Conservation (phyloP, 768 basidiomycete species). For the Suillus subaureus region DNA sequence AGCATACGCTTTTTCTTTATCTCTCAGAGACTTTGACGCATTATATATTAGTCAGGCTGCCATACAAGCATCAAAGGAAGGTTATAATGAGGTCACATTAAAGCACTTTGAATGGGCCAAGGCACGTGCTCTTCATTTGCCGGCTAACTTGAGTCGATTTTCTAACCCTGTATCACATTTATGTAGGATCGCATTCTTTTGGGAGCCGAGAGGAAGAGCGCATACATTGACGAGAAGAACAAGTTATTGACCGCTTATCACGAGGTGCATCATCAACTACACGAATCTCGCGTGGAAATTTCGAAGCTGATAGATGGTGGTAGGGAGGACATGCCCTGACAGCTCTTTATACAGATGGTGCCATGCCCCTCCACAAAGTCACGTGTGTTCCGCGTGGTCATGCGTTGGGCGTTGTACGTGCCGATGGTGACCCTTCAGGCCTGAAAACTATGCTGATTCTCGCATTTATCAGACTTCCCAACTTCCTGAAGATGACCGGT, state of each 20-base stretch:
- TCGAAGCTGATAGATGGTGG: slow-evolving; percentile 17
- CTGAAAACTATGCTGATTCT: slow-evolving; percentile 16
- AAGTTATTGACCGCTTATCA: slow-evolving; percentile 95
- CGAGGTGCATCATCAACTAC: slow-evolving; percentile 56
- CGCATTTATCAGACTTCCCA: slow-evolving; percentile 56
- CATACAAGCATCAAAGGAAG: slow-evolving; percentile 90
- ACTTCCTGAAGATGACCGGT: slow-evolving; percentile 77
- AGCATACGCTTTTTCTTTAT: background rate
- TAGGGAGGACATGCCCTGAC: slow-evolving; percentile 94
- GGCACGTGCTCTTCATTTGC: slow-evolving; percentile 40
- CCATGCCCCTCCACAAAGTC: slow-evolving; percentile 97
- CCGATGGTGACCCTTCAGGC: background rate
- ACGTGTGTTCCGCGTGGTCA: slow-evolving; percentile 97
- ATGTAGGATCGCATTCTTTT: slow-evolving; percentile 90
- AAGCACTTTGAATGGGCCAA: slow-evolving; percentile 99
- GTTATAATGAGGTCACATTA: slow-evolving; percentile 65
- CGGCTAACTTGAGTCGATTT: background rate
- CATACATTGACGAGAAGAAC: slow-evolving; percentile 83
- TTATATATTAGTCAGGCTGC: slow-evolving; percentile 70
- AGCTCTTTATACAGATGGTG: slow-evolving; percentile 91
- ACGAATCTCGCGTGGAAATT: background rate
- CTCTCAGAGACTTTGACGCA: slow-evolving; percentile 8
- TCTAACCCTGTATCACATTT: slow-evolving; percentile 1
- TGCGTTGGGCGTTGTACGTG: slow-evolving; percentile 81
- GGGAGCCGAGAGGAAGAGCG: slow-evolving; percentile 93